These are phyloP conservation scores for Spergularia bocconei DNA, from an alignment of 148 eudicot species.

Conservation along the genomic window DNA sequence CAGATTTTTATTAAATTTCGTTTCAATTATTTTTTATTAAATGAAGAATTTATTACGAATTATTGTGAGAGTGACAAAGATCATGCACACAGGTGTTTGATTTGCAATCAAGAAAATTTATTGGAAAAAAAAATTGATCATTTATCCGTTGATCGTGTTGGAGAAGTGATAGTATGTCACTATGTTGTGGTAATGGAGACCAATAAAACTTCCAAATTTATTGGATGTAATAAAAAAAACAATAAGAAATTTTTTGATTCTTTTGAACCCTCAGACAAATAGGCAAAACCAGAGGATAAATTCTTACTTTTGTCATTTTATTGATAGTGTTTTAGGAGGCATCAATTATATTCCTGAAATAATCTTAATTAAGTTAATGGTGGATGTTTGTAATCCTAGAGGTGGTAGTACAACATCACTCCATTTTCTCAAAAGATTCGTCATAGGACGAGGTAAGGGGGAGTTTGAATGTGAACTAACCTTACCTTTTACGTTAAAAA, in stretches of 20 bases:
- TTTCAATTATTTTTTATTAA: no score
- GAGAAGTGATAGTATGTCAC: background rate
- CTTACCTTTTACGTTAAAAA: no score
- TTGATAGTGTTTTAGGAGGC: background rate
- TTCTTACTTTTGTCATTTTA: background rate
- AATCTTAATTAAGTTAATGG: no score
- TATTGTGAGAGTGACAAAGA: background rate
- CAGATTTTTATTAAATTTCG: no score
- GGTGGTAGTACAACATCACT: no score
- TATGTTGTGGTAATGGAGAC: slow-evolving; percentile 5
- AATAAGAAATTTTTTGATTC: background rate
- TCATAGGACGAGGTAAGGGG: no score
- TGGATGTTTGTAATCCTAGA: no score
- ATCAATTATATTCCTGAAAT: background rate
- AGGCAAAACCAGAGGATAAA: background rate
- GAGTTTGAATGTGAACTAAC: no score
- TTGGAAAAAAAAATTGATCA: background rate
- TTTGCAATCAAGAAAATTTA: slow-evolving; percentile 1
- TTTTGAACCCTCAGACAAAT: background rate
- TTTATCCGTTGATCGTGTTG: background rate
- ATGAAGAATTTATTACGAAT: no score
- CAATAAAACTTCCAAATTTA: background rate
- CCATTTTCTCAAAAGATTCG: no score
- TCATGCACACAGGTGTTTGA: slow-evolving; percentile 3
- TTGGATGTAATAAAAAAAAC: background rate